phyloP scores from a whole-genome alignment of 805 yeast genomes.

The Ogataea pilisensis region DNA sequence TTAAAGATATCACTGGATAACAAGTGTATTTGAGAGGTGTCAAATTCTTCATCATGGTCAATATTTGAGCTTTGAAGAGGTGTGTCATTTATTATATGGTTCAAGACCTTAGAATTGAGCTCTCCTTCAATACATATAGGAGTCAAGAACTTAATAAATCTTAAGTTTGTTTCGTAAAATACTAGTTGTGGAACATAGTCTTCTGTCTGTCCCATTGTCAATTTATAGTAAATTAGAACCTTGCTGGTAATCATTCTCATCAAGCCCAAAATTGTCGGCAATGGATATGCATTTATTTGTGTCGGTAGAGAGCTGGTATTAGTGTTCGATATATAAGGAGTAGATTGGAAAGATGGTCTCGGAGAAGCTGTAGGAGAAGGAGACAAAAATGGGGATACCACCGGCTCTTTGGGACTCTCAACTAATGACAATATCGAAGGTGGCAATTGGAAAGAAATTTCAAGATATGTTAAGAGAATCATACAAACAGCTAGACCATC shows the following conservation, averaged over 20 bases:
- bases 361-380: conserved; percentile 41
- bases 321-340: conserved; percentile 14
- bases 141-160: conserved; percentile 61
- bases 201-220: conserved; percentile 53
- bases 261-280: conserved; percentile 31
- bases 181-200: conserved; percentile 83
- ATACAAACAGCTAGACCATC: conserved; percentile 74
- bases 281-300: conserved; percentile 17
- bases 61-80: conserved; percentile 9
- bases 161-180: conserved; percentile 63
- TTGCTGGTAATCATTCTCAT: conserved; percentile 36
- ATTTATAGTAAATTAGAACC: conserved; percentile 40
- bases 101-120: conserved; percentile 38
- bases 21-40: conserved; percentile 40
- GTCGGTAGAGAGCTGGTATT: conserved; percentile 5
- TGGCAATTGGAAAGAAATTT: conserved; percentile 47
- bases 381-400: conserved; percentile 15
- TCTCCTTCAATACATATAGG: conserved; percentile 46
- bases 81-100: conserved; percentile 41
- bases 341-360: conserved; percentile 40
- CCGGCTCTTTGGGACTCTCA: conserved; percentile 23
- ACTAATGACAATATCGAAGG: conserved; percentile 26
- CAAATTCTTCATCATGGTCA: conserved; percentile 9
- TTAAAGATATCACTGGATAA: conserved; percentile 46
- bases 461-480: conserved; percentile 54